Percentiles rank a stretch among this genome's conserved stretches.
Evolutionary conservation across 2,329 filamentous ascomycete species (phyloP).

Genomic region (Chaetomium sp.): DNA sequence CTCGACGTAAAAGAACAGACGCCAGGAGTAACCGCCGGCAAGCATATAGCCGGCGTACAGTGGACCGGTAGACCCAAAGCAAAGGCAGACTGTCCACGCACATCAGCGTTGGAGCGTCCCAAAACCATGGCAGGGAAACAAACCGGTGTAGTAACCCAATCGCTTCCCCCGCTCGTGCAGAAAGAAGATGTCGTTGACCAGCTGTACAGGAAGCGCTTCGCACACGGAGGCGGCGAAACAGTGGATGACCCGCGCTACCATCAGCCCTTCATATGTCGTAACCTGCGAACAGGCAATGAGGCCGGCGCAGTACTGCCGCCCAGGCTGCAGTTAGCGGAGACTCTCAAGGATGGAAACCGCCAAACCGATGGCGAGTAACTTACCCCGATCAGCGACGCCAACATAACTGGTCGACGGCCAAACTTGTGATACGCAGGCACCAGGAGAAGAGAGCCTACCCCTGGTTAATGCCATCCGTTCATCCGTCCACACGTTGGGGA

Average conservation of each 20-base stretch:
- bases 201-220: constrained; percentile 45
- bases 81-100: constrained; percentile 49
- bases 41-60: constrained; percentile 62
- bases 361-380: constrained; percentile 10
- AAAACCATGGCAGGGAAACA: neutral
- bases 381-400: constrained; percentile 43
- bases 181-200: constrained; percentile 47
- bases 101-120: neutral
- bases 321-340: neutral
- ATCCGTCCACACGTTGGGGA: neutral
- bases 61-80: constrained; percentile 55
- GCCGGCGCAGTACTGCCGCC: constrained; percentile 41
- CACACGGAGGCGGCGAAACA: constrained; percentile 44
- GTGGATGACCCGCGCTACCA: constrained; percentile 43
- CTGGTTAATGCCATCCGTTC: neutral
- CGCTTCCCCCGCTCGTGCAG: constrained; percentile 50
- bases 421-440: constrained; percentile 56
- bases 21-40: constrained; percentile 58
- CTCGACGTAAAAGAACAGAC: constrained; percentile 61
- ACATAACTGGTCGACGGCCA: constrained; percentile 44
- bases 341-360: neutral
- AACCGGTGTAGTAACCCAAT: constrained; percentile 59
- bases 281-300: constrained; percentile 42
- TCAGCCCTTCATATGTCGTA: constrained; percentile 39
- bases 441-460: constrained; percentile 51